Base-by-base conservation (phyloP, 805 yeast species). In the Candida vartiovaarae region DNA sequence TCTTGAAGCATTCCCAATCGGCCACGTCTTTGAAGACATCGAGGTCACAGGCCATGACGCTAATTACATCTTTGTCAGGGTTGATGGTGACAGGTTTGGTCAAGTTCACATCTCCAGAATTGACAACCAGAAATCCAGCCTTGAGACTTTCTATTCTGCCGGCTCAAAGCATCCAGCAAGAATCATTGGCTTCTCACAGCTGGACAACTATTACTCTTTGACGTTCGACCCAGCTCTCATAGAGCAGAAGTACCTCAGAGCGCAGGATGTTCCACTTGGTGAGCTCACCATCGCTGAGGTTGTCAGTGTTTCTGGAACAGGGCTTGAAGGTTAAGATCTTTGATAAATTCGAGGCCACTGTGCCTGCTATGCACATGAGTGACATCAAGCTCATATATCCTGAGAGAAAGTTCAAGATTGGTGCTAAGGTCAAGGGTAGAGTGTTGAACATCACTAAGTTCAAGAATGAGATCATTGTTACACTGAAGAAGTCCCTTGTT, bases 351-450 rank as follows among this genome's bases (percentile, higher is more conserved):
- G 80, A 74, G 36, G 99, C 88, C 5, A 66, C 74, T 49, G 98
- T 87, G 28, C 82, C 86, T 10, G 70, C 78, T 27, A 58, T 67
- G 26, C 96, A 91, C 55, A 76, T 93, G 63, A 82, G 95, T 52
- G 99, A 93, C 62, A 74, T 84, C 45, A 82, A 80, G 59, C 70
- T 91, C 50, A 78, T 79, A 3, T 83, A 91, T 58, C 99, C 99
- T 5, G 98, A 93, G 65, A 77, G 93, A 69, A 87, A 88, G 57
- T 91, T 82, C 72, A 86, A 85, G 63, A 79, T 82, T 36, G 98
- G 96, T 8, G 69, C 83, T 36, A 84, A 81, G 52, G 86, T 87
- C 29, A 84, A 75, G 54, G 93, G 82, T 49, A 77, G 95, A 65
- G 75, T 88, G 9, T 63, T 87, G 51, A 71, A 65, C 42, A 71